phyloP scores from a whole-genome alignment of 768 basidiomycete species.

The Lactarius evosmus region DNA sequence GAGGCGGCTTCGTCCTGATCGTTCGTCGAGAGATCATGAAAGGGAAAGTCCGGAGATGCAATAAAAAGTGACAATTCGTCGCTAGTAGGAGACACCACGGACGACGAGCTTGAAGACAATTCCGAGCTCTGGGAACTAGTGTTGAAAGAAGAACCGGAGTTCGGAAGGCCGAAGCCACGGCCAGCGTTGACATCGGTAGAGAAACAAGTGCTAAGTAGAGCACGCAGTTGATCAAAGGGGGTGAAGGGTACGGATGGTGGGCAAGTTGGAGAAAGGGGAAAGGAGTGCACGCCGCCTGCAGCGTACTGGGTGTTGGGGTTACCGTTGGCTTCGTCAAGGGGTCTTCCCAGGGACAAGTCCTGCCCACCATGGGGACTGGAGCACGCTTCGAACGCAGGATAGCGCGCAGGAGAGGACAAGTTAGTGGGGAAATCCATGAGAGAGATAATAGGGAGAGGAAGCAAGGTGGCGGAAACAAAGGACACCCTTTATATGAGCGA shows the following conservation, averaged over 20 bases:
- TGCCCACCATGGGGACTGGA: background rate
- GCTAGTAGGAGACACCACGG: conserved; percentile 3
- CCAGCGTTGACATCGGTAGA: conserved; percentile 1
- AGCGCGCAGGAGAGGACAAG: conserved; percentile 2
- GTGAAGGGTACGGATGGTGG: background rate
- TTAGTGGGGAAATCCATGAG: background rate
- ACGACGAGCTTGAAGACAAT: conserved; percentile 3
- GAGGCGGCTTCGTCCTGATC: background rate
- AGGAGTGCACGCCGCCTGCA: conserved; percentile 15
- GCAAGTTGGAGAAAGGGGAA: conserved; percentile 7
- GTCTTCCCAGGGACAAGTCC: background rate
- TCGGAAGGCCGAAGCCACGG: background rate
- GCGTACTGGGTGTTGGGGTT: background rate
- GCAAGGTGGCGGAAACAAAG: conserved; percentile 3
- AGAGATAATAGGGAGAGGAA: background rate
- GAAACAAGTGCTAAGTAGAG: background rate
- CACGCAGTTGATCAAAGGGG: background rate
- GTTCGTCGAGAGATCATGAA: background rate
- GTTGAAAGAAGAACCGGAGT: background rate
- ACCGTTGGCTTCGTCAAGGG: background rate
- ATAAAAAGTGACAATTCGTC: background rate
- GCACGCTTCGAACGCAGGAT: conserved; percentile 5
- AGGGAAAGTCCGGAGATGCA: conserved; percentile 1
- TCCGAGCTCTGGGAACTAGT: background rate
- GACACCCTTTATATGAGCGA: conserved; percentile 1